phyloP scores from a whole-genome alignment of 257 asterid species.

The Haberlea rhodopensis region DNA sequence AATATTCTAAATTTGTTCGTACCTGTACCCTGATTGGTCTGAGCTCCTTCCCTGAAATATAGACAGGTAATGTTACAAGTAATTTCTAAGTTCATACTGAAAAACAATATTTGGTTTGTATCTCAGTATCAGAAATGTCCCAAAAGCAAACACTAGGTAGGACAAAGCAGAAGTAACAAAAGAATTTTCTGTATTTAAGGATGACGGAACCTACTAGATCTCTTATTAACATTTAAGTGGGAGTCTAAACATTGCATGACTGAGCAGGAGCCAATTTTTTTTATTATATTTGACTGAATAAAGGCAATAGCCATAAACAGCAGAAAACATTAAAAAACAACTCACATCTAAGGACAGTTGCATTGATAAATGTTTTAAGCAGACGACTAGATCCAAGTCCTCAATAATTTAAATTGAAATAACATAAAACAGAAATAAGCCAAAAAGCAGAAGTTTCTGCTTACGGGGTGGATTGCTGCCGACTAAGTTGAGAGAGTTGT shows the following conservation, averaged over 20 bases:
- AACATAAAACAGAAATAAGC: constrained; percentile 4
- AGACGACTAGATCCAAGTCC: not conserved
- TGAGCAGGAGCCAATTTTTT: too few relatives aligned
- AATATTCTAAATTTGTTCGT: constrained; percentile 3
- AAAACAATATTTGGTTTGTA: too few relatives aligned
- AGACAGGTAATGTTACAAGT: not conserved
- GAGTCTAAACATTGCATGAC: not conserved
- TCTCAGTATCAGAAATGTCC: too few relatives aligned
- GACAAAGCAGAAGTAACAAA: too few relatives aligned
- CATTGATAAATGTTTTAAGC: not conserved
- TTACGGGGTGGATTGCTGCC: constrained; percentile 42
- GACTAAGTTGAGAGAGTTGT: constrained; percentile 47
- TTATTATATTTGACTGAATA: not conserved
- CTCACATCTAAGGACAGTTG: not conserved
- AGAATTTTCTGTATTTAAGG: too few relatives aligned
- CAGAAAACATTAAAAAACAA: not conserved
- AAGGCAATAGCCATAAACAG: not conserved
- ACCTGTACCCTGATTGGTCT: constrained; percentile 6
- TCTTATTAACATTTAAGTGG: too few relatives aligned
- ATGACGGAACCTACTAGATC: too few relatives aligned
- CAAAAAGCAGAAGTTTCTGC: constrained; percentile 9
- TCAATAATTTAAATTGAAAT: not conserved
- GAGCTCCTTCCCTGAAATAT: constrained; percentile 13
- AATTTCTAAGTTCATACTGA: not conserved
- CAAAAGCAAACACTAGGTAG: too few relatives aligned